These are phyloP conservation scores for Populus davidiana DNA, from an alignment of 345 rosid genomes.

Conservation along the genomic window DNA sequence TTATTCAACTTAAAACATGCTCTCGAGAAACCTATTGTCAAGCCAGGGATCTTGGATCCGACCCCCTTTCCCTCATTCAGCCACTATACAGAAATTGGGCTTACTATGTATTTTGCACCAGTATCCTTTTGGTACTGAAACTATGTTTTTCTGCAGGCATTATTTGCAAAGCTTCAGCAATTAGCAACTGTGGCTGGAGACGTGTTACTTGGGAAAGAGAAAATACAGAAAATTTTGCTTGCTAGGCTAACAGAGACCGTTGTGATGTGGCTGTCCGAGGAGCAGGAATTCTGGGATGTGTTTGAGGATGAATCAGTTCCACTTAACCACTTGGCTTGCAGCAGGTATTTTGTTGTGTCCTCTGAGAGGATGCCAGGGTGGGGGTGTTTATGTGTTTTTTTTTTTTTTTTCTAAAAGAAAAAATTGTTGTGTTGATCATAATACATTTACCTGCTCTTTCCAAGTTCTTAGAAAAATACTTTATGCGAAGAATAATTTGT, in stretches of 20 bases:
- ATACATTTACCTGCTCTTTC: not conserved
- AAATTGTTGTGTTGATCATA: not conserved
- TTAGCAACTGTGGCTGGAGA: conserved; percentile 92
- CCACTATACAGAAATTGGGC: not conserved
- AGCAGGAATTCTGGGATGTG: conserved; percentile 91
- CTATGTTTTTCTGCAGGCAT: conserved; percentile 54
- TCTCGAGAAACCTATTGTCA: not conserved
- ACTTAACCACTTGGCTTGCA: conserved; percentile 75
- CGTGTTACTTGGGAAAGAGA: conserved; percentile 83
- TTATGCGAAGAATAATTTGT: not conserved
- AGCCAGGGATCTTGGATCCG: not conserved
- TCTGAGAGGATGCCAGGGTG: not conserved
- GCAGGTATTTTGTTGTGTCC: conserved; percentile 50
- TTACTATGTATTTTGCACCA: not conserved
- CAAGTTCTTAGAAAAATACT: not conserved
- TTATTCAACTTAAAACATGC: not conserved
- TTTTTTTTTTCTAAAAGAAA: too few relatives aligned
- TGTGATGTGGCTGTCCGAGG: conserved; percentile 89
- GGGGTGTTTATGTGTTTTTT: not conserved
- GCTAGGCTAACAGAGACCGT: conserved; percentile 96
- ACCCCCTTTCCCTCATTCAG: not conserved
- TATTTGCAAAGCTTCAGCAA: conserved; percentile 93
- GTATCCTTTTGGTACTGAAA: not conserved
- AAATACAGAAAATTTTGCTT: conserved; percentile 82
- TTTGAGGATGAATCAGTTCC: conserved; percentile 78